Conservation (phyloP, 169 alveolate species). For the Cyclospora cayetanensis region DNA sequence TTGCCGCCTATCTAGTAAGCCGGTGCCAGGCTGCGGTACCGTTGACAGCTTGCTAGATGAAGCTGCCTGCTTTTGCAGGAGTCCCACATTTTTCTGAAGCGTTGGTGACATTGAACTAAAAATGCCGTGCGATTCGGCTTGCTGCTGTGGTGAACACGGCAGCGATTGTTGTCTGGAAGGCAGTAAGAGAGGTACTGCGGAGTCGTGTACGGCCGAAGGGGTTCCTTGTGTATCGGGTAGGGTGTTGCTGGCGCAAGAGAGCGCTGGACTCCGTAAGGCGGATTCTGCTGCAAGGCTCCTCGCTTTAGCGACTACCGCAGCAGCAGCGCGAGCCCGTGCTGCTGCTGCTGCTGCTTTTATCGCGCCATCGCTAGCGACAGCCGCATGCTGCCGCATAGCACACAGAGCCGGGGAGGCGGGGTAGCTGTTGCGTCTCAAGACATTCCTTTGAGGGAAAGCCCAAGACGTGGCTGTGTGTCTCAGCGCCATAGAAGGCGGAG, state of each 20-base stretch:
- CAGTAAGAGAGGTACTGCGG: no score
- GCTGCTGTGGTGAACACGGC: no score
- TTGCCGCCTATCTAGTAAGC: no score
- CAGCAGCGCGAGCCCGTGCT: conserved; percentile 40
- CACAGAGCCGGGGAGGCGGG: conserved; percentile 30
- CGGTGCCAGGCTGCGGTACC: no score
- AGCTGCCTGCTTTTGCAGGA: no score
- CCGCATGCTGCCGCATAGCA: conserved; percentile 39
- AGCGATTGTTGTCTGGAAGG: no score
- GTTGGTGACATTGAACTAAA: no score
- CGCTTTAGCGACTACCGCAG: conserved; percentile 37
- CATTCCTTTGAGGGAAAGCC: neutral
- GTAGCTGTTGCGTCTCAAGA: conserved; percentile 18
- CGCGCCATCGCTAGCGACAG: conserved; percentile 47
- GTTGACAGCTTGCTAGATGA: no score
- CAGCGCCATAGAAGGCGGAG: neutral
- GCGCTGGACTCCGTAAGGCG: neutral
- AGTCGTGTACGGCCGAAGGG: conserved; percentile 1
- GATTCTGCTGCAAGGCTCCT: conserved; percentile 53
- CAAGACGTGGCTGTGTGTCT: neutral
- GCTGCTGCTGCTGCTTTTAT: conserved; percentile 49
- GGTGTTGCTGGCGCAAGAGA: conserved; percentile 26
- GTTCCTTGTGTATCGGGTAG: neutral
- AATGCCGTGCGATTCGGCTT: no score
- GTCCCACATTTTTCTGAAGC: no score